phyloP scores from a whole-genome alignment of 2,329 filamentous ascomycete species.

The Cordyceps cateniannulata region DNA sequence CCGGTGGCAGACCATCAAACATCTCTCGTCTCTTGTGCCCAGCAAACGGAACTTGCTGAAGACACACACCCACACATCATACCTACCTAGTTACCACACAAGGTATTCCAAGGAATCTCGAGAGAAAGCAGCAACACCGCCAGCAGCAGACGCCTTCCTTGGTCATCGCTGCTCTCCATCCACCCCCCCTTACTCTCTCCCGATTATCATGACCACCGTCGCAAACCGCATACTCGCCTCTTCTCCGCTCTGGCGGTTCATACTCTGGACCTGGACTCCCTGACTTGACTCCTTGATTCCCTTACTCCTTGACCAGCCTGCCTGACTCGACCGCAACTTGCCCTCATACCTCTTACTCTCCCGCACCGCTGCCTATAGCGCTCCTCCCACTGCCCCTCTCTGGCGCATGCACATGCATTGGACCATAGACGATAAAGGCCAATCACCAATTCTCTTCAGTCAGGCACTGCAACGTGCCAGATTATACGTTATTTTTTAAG shows the following conservation, averaged over 20 bases:
- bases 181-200: background rate
- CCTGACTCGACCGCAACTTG: slow-evolving; percentile 9
- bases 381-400: slow-evolving; percentile 5
- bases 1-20: background rate
- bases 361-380: slow-evolving; percentile 3
- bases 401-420: slow-evolving; percentile 12
- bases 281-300: background rate
- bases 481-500: slow-evolving; percentile 1
- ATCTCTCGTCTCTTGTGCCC: background rate
- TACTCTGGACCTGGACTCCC: slow-evolving; percentile 12
- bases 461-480: slow-evolving; percentile 4
- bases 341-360: background rate
- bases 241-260: slow-evolving; percentile 13
- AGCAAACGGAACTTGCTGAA: background rate
- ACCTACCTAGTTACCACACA: too few species aligned
- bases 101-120: background rate
- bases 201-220: slow-evolving; percentile 9
- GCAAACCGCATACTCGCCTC: slow-evolving; percentile 7
- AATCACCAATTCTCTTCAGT: slow-evolving; percentile 8
- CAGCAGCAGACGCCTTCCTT: background rate
- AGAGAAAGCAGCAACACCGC: background rate
- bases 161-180: background rate
- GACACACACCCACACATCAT: background rate
- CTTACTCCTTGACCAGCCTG: background rate
- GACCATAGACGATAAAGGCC: slow-evolving; percentile 6